A percentile compares a stretch with the other conserved stretches of the same genome.
These are phyloP conservation scores for Colletotrichum gloeosporioides DNA, from an alignment of 2,329 filamentous ascomycete genomes.

Conservation along the genomic window DNA sequence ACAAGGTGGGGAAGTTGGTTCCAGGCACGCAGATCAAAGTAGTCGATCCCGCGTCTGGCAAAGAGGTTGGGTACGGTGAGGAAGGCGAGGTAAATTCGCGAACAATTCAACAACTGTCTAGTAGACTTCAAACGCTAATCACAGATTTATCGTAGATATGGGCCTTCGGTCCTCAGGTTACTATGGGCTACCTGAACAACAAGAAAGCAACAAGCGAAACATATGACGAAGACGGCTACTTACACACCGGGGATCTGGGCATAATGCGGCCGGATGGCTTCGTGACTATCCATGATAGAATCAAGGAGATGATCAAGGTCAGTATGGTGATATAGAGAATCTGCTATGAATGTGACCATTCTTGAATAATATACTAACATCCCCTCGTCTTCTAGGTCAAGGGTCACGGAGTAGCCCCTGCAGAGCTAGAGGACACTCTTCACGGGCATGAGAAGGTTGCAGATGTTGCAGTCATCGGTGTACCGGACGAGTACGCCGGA, in stretches of 20 bases:
- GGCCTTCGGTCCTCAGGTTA: constrained; percentile 51
- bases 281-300: constrained; percentile 63
- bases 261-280: constrained; percentile 59
- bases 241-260: constrained; percentile 66
- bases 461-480: constrained; percentile 61
- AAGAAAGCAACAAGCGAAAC: constrained; percentile 46
- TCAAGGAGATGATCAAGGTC: constrained; percentile 74
- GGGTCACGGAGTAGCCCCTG: constrained; percentile 66
- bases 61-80: constrained; percentile 56
- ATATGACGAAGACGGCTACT: constrained; percentile 60
- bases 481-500: constrained; percentile 59
- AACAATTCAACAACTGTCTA: background rate
- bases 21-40: constrained; percentile 66
- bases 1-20: constrained; percentile 60
- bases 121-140: background rate
- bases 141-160: constrained; percentile 32
- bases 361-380: background rate
- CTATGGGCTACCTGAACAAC: constrained; percentile 55
- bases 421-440: constrained; percentile 68
- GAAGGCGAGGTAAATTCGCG: constrained; percentile 43
- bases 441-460: constrained; percentile 61
- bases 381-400: constrained; percentile 36
- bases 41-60: constrained; percentile 56
- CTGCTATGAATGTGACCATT: background rate
- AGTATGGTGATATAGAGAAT: background rate